Base-by-base conservation (phyloP, 1,284 basidiomycete genomes). In the Sporisorium reilianum region DNA sequence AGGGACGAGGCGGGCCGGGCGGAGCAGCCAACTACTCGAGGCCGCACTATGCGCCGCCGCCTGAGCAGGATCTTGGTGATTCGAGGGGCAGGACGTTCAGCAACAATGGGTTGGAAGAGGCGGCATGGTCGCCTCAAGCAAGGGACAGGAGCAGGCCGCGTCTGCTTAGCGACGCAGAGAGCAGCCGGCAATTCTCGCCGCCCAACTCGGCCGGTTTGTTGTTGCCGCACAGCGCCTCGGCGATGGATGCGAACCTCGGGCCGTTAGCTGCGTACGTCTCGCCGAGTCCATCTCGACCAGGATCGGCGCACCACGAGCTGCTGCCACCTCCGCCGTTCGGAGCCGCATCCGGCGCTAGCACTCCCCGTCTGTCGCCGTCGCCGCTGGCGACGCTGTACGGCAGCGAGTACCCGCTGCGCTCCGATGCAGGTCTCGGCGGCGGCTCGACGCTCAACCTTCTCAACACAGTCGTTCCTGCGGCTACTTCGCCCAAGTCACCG, bases 371-470 rank as follows among this genome's bases (percentile, higher is more conserved):
- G 34, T 41, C 55, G 20, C 61, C 61, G 1, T 69, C 67, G 2
- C 61, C 62, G 10, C 58, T 70, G 2, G 54, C 44, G 7, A 70
- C 61, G 3, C 61, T 62, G 10, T 70, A 57, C 46, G 44, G 57
- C 40, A 59, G 45, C 40, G 62, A 64, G 26, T 56, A 60, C 36
- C 55, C 55, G 2, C 50, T 54, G 1, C 55, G 49, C 22, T 54
- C 57, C n/a, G 61, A 64, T 22, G 62, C 40, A 53, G n/a, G 34
- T 23, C 7, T 12, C 20, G 40, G 63, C 7, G 44, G 41, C 18
- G 42, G 32, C 30, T 64, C 71, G 8, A 62, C 71, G 20, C 52
- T 74, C n/a, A 55, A 74, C 22, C 42, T 74, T 45, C 65, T 74
- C 45, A 61, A 67, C 53, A 65, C 71, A 0, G 14, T 30, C 0